Evolutionary conservation across 176 grass and related monocot genomes (phyloP), one percentile per base, ranked within the genome.

Genomic region (Cenchrus americanus): DNA sequence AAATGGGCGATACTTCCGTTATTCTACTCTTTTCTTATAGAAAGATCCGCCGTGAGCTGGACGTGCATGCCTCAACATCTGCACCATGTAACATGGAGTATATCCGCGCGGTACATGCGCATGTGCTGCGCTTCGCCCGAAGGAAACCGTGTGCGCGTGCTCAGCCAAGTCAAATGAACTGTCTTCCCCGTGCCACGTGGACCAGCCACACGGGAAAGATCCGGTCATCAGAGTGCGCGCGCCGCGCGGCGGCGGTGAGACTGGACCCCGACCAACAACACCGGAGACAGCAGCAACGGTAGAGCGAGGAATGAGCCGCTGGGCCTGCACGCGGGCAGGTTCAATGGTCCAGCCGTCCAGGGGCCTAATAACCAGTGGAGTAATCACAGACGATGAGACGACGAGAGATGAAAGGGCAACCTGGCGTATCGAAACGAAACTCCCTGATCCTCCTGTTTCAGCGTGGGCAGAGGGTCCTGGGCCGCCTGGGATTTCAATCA

Each of bases 121-220:
- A 71, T 46, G 66, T 22, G 66, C 41, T 22, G 66, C 41, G 66
- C 11, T 51, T 67, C 14, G 81, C 40, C 79, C 41, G 3, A 14
- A 55, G 18, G 34, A 37, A 37, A 37, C 1, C 62, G 62, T 23
- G 62, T 23, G 57, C 54, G 58, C 18, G 57, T 55, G 58, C 11
- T 18, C 3, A 46, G 68, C 81, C 82, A 69, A 80, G 87, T 85
- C 76, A 89, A 85, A 80, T 15, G 87, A 69, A 80, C 82, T 54
- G 82, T 42, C 27, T 1, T 21, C 3, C 8, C 75, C 0, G 27
- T 30, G 51, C 41, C 69, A 84, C 76, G 87, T 68, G 51, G 68
- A 68, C 32, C 23, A 44, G 66, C 46, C 62, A 43, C 69, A 0
- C 23, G 1, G 13, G 2, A 53, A 4, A 27, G 70, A 32, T 49